Evolutionary conservation across 352 stramenopile species (phyloP).

Genomic region (Phytophthora fragariaefolia): DNA sequence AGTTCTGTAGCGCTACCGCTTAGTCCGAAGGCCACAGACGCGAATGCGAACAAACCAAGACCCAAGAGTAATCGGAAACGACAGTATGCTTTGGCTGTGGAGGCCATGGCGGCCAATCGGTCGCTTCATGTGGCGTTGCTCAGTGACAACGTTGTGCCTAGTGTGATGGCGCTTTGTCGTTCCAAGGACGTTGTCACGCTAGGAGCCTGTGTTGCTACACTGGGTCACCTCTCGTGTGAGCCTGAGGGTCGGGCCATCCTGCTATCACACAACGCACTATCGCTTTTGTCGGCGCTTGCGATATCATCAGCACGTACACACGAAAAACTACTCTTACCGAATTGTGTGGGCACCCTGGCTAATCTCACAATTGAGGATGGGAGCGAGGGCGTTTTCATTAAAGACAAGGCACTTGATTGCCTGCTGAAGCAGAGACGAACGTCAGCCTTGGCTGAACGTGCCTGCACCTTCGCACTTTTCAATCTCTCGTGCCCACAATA

Average conservation of each 20-base stretch:
- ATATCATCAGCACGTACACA: slow-evolving; percentile 36
- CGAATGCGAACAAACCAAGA: slow-evolving; percentile 35
- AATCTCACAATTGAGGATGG: slow-evolving; percentile 82
- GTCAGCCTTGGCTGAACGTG: slow-evolving; percentile 40
- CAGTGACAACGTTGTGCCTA: slow-evolving; percentile 68
- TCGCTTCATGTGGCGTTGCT: slow-evolving; percentile 58
- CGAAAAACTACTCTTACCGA: slow-evolving; percentile 42
- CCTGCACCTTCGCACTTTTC: slow-evolving; percentile 64
- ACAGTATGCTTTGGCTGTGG: slow-evolving; percentile 67
- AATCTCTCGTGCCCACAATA: slow-evolving; percentile 74
- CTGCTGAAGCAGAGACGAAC: slow-evolving; percentile 60
- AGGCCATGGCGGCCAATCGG: slow-evolving; percentile 71
- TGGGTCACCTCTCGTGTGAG: slow-evolving; percentile 64
- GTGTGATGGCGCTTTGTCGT: slow-evolving; percentile 60
- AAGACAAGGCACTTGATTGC: slow-evolving; percentile 75
- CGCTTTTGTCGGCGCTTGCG: slow-evolving; percentile 45
- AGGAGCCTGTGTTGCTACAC: slow-evolving; percentile 57
- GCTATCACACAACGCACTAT: slow-evolving; percentile 57
- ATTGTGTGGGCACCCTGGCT: slow-evolving; percentile 60
- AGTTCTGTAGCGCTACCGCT: not conserved
- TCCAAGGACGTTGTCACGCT: slow-evolving; percentile 67
- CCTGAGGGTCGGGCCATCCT: slow-evolving; percentile 55
- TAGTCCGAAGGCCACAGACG: slow-evolving; percentile 1
- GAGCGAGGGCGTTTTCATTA: slow-evolving; percentile 68
- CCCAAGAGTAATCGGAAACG: slow-evolving; percentile 52